phyloP scores from a whole-genome alignment of 2,329 filamentous ascomycete genomes.

The Xylaria sp. region DNA sequence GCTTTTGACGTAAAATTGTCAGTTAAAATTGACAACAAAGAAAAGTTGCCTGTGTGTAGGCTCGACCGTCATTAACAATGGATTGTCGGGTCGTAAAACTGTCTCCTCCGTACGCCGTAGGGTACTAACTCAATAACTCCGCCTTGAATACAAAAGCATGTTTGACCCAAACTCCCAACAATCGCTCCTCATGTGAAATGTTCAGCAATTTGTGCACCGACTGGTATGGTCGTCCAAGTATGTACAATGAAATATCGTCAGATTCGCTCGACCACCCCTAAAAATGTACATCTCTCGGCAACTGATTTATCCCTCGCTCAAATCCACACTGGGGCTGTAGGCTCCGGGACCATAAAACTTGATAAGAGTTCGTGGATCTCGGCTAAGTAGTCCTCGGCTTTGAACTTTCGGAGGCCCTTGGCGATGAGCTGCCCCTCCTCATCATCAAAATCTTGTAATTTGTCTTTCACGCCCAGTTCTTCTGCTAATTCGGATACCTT shows the following conservation, averaged over 20 bases:
- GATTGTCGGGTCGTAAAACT: constrained; percentile 9
- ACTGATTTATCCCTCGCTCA: constrained; percentile 43
- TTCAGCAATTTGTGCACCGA: constrained; percentile 35
- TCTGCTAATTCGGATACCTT: constrained; percentile 94
- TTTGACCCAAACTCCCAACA: constrained; percentile 31
- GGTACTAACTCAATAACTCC: constrained; percentile 15
- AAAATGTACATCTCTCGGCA: constrained; percentile 19
- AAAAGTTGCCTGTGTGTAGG: constrained; percentile 24
- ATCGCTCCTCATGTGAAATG: constrained; percentile 21
- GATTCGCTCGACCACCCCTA: constrained; percentile 30
- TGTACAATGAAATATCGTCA: constrained; percentile 50
- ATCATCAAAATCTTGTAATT: constrained; percentile 73
- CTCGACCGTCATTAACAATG: constrained; percentile 6
- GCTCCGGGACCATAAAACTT: constrained; percentile 63
- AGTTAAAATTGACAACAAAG: constrained; percentile 23
- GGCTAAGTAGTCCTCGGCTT: constrained; percentile 82
- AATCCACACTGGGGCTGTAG: constrained; percentile 62
- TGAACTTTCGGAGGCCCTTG: constrained; percentile 77
- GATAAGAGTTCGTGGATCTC: constrained; percentile 79
- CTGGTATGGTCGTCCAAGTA: constrained; percentile 46
- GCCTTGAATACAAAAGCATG: constrained; percentile 14
- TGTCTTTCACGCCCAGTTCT: constrained; percentile 76
- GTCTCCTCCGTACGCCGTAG: constrained; percentile 26
- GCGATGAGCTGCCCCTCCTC: constrained; percentile 77
- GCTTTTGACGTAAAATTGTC: background rate